Percentiles rank a stretch among this genome's conserved stretches.
Conservation (phyloP, 2,329 filamentous ascomycete species). For the Penicillium psychrosexuale region DNA sequence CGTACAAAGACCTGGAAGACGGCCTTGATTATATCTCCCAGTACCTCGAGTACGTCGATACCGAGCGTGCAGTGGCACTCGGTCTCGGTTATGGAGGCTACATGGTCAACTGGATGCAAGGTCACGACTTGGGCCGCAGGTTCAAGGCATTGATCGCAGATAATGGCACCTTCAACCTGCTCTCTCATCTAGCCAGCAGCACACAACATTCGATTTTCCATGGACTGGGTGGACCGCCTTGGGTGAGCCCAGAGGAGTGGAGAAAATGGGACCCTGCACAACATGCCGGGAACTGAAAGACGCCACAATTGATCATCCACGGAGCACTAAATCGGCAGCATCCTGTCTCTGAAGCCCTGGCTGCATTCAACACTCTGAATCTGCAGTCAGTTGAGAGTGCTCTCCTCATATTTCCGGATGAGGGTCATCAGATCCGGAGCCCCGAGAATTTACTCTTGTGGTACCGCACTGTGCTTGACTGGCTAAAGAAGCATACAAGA, state of each 20-base stretch:
- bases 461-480: constrained; percentile 80
- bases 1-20: constrained; percentile 55
- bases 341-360: constrained; percentile 76
- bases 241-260: constrained; percentile 52
- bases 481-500: constrained; percentile 58
- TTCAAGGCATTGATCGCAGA: constrained; percentile 58
- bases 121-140: constrained; percentile 48
- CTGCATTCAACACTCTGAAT: constrained; percentile 83
- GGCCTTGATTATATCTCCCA: constrained; percentile 52
- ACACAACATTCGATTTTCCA: constrained; percentile 55
- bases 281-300: constrained; percentile 67
- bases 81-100: constrained; percentile 59
- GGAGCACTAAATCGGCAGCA: constrained; percentile 85
- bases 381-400: constrained; percentile 69
- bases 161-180: constrained; percentile 48
- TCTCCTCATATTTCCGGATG: constrained; percentile 76
- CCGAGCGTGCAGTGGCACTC: constrained; percentile 51
- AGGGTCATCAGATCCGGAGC: constrained; percentile 80
- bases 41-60: constrained; percentile 53
- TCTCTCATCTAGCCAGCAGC: constrained; percentile 45
- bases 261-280: constrained; percentile 55
- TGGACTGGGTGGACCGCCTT: constrained; percentile 50
- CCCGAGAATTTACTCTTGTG: constrained; percentile 90
- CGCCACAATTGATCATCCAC: constrained; percentile 85
- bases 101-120: constrained; percentile 59